These are phyloP conservation scores for Nicotiana otophora DNA, from an alignment of 257 asterid genomes.

Conservation along the genomic window DNA sequence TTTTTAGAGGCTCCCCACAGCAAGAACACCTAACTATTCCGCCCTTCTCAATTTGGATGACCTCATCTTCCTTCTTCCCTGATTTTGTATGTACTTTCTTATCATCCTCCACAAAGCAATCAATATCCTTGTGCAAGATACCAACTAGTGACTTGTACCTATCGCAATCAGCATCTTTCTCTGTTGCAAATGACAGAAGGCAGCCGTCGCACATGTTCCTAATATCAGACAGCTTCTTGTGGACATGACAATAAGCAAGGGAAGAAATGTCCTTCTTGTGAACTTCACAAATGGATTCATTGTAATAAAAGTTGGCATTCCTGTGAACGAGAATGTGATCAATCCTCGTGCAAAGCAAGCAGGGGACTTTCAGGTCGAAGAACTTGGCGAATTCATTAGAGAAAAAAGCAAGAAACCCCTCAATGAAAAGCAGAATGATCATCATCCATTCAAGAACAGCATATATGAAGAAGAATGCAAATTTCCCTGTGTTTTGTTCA, in stretches of 20 bases:
- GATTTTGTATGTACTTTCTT: constrained; percentile 9
- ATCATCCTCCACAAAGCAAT: constrained; percentile 34
- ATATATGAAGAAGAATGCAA: constrained; percentile 53
- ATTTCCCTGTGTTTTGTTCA: constrained; percentile 51
- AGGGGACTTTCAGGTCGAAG: constrained; percentile 61
- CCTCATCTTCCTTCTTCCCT: constrained; percentile 41
- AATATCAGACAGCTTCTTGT: constrained; percentile 56
- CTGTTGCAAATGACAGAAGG: constrained; percentile 57
- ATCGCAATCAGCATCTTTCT: constrained; percentile 41
- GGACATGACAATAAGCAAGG: constrained; percentile 75
- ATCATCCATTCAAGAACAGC: constrained; percentile 64
- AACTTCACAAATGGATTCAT: constrained; percentile 70
- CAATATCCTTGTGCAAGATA: constrained; percentile 54
- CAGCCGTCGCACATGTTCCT: constrained; percentile 68
- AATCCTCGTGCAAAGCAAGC: constrained; percentile 72
- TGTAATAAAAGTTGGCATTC: constrained; percentile 49
- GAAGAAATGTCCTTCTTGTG: constrained; percentile 75
- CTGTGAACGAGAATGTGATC: constrained; percentile 58
- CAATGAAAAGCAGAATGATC: constrained; percentile 59
- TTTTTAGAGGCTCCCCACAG: constrained; percentile 60
- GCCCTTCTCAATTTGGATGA: constrained; percentile 22
- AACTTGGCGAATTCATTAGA: constrained; percentile 58
- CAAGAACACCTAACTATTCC: constrained; percentile 51
- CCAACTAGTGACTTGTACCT: constrained; percentile 49
- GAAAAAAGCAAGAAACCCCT: constrained; percentile 59